These are phyloP conservation scores for Xanthoconium purpureum DNA, from an alignment of 768 basidiomycete species.

Conservation along the genomic window DNA sequence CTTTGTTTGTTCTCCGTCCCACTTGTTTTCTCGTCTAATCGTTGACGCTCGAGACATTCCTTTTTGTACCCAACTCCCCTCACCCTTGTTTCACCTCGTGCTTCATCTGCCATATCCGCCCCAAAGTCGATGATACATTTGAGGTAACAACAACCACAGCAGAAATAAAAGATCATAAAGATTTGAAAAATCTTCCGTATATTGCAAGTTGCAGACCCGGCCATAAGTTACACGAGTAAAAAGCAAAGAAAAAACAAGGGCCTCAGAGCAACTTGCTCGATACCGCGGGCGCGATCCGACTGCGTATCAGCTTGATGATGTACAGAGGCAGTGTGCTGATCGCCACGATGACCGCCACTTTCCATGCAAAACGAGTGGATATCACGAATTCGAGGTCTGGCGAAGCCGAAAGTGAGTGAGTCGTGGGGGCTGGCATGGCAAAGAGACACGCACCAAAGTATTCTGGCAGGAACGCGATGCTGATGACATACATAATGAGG, in stretches of 20 bases:
- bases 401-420: background rate
- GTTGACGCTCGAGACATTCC: slow-evolving; percentile 14
- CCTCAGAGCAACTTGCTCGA: slow-evolving; percentile 80
- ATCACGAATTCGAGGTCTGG: slow-evolving; percentile 91
- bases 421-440: background rate
- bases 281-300: slow-evolving; percentile 85
- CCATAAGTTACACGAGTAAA: background rate
- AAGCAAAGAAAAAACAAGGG: background rate
- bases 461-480: slow-evolving; percentile 91
- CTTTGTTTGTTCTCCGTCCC: background rate
- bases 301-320: slow-evolving; percentile 83
- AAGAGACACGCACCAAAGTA: slow-evolving; percentile 79
- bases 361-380: slow-evolving; percentile 86
- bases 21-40: background rate
- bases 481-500: slow-evolving; percentile 80
- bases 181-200: slow-evolving; percentile 26
- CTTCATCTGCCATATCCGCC: slow-evolving; percentile 28
- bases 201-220: no score
- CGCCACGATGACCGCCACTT: slow-evolving; percentile 91
- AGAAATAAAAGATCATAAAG: slow-evolving; percentile 37
- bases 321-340: slow-evolving; percentile 91
- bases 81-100: slow-evolving; percentile 9
- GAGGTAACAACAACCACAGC: slow-evolving; percentile 24
- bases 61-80: background rate
- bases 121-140: slow-evolving; percentile 12